Evolutionary conservation across 306 rosid genomes (phyloP).

Genomic region (Sesbania bispinosa): DNA sequence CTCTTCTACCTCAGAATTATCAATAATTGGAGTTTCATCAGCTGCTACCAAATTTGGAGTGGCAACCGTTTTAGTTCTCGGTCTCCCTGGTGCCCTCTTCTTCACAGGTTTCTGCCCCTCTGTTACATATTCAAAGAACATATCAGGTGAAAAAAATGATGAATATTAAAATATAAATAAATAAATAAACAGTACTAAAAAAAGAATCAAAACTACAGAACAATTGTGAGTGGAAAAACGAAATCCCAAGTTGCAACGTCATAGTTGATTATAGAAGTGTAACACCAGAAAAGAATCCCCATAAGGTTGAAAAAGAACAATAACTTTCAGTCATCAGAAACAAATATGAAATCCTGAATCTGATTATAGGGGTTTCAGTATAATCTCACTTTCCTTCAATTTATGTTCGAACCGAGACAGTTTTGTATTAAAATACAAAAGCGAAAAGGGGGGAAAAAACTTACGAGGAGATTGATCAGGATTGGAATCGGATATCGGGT

Average conservation of each 20-base stretch:
- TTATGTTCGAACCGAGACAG: not conserved
- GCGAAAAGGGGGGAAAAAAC: not conserved
- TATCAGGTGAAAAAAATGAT: not conserved
- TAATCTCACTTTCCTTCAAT: not conserved
- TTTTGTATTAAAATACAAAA: slow-evolving; percentile 4
- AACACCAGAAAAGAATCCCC: not conserved
- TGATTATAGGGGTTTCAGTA: not conserved
- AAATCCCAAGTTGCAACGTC: not conserved
- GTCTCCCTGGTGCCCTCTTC: slow-evolving; percentile 32
- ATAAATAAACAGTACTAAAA: not conserved
- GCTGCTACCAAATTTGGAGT: slow-evolving; percentile 22
- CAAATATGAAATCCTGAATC: not conserved
- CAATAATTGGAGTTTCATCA: slow-evolving; percentile 26
- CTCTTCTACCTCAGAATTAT: not conserved
- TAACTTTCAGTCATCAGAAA: not conserved
- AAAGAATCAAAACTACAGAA: not conserved
- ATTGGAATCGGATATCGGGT: slow-evolving; percentile 18
- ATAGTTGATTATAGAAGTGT: not conserved
- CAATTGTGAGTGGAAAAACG: not conserved
- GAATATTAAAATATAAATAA: not conserved
- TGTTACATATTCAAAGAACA: slow-evolving; percentile 1
- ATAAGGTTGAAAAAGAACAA: not conserved
- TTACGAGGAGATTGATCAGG: slow-evolving; percentile 43
- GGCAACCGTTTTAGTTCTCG: slow-evolving; percentile 24
- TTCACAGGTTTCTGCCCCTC: slow-evolving; percentile 33